A percentile compares a stretch with the other conserved stretches of the same genome.
Conservation (phyloP, 1,284 basidiomycete genomes). For the Phellinidium pouzarii region DNA sequence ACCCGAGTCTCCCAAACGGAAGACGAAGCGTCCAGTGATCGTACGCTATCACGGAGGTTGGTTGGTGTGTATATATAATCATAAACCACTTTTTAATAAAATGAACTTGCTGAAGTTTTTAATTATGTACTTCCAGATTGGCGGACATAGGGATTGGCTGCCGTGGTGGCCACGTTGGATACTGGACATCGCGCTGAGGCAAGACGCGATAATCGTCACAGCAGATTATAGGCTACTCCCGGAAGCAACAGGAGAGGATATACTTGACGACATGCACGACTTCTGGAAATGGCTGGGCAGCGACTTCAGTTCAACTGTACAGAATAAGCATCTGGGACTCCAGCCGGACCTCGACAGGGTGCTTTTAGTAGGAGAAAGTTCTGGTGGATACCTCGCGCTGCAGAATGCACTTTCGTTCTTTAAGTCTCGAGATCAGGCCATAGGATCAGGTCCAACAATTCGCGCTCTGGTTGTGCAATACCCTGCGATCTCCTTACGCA, state of each 20-base stretch:
- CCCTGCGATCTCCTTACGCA: constrained; percentile 7
- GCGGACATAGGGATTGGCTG: constrained; percentile 10
- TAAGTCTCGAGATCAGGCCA: not conserved
- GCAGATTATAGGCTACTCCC: constrained; percentile 13
- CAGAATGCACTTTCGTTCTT: constrained; percentile 9
- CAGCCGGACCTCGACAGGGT: constrained; percentile 5
- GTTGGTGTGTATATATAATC: constrained; percentile 3
- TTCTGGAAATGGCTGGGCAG: constrained; percentile 8
- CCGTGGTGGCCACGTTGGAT: constrained; percentile 10
- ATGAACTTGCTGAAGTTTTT: not conserved
- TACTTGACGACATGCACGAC: constrained; percentile 12
- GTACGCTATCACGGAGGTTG: constrained; percentile 12
- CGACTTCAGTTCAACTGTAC: not conserved
- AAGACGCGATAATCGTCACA: constrained; percentile 8
- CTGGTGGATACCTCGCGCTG: constrained; percentile 14
- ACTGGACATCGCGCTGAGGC: constrained; percentile 2
- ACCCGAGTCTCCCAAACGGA: not conserved
- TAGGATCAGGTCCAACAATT: not conserved
- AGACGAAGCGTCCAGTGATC: constrained; percentile 9
- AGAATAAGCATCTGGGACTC: not conserved
- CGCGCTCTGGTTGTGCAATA: constrained; percentile 4
- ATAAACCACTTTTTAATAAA: not conserved
- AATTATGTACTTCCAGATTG: constrained; percentile 1
- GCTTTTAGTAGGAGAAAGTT: constrained; percentile 10
- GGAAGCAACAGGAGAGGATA: constrained; percentile 13